Base-by-base conservation (phyloP, 345 rosid genomes). In the Orychophragmus violaceus region DNA sequence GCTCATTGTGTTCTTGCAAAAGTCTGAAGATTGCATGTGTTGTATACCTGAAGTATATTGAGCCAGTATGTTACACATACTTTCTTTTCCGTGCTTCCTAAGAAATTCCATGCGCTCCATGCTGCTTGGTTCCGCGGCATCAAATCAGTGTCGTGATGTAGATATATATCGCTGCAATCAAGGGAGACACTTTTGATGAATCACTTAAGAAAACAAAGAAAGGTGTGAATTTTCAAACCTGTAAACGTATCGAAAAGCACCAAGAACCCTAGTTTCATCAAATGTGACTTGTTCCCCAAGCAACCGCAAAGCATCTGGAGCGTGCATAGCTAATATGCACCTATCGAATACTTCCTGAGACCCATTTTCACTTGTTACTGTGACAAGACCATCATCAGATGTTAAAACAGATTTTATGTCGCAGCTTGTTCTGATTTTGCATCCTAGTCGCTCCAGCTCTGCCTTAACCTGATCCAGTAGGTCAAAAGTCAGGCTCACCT, bases 41-140 rank as follows among this genome's bases (percentile, higher is more conserved):
- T n/a, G 23, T 78, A 42, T 59, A 89, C 98, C 98, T 93, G 97
- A 66, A 93, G 95, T 62, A 84, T 80, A 74, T 93, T 83, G 60
- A 93, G 94, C 99, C 99, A 93, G 79, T 90, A 93, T 28, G 99
- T 93, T 65, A 90, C 67, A 64, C 92, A 90, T 1, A 85, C 87
- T 82, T 83, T 85, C 32, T 70, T 78, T 24, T 83, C 81, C 1
- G 78, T 75, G 65, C 81, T 86, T 42, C 87, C 99, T n/a, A 90
- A 82, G 81, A 93, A 93, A 65, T 93, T 93, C 97, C 99, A 90
- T 0, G 97, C 84, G 69, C 99, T 83, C 97, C 99, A 90, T 0
- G 97, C 96, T 59, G 87, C 88, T 72, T 76, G 80, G 68, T 79
- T 90, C 70, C 70, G 71, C 8, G 97, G 98, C 98, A 93, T 90